Base-by-base conservation (phyloP, 371 early-diverging fungal genomes). In the Sporodiniella umbellata region DNA sequence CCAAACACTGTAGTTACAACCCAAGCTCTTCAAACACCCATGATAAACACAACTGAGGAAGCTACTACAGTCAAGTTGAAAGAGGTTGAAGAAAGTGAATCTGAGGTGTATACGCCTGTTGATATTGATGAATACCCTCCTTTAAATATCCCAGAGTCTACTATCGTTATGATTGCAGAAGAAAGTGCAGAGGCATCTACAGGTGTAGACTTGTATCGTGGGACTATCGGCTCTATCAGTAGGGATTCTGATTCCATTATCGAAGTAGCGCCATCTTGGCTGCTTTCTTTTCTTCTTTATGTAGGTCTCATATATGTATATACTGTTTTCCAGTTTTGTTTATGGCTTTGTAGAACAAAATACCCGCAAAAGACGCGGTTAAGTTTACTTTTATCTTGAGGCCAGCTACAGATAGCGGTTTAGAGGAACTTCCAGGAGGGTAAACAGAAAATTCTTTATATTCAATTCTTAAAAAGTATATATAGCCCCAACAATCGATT, bases 381-480 rank as follows among this genome's bases (percentile, higher is more conserved):
- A 95, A 95, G 58, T 57, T 96, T n/a, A 85, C 88, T 0, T 96
- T 96, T 75, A 57, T 86, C 8, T 72, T 96, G 46, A 68, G 68
- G 24, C 90, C 93, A 4, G 78, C 81, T 21, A 68, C 74, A 21
- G 72, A 68, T 11, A 76, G 88, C 3, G 68, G 58, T 1, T 47
- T 85, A 35, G 74, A 72, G 4, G 84, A 85, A 24, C 59, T 88
- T 33, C 81, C 86, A 2, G 78, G 69, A 49, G 86, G 85, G 83
- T 83, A 72, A 62, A 3, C 11, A 35, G 35, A 35, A 35, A 35
- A n/a, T 14, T 11, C n/a, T n/a, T n/a, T n/a, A n/a, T n/a, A n/a
- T n/a, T n/a, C n/a, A n/a, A n/a, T n/a, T n/a, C n/a, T n/a, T n/a
- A n/a, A n/a, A n/a, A n/a, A n/a, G n/a, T n/a, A n/a, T n/a, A n/a